Percentiles rank a stretch among this genome's conserved stretches.
Conservation (phyloP, 148 eudicot genomes). For the Spergularia marina region DNA sequence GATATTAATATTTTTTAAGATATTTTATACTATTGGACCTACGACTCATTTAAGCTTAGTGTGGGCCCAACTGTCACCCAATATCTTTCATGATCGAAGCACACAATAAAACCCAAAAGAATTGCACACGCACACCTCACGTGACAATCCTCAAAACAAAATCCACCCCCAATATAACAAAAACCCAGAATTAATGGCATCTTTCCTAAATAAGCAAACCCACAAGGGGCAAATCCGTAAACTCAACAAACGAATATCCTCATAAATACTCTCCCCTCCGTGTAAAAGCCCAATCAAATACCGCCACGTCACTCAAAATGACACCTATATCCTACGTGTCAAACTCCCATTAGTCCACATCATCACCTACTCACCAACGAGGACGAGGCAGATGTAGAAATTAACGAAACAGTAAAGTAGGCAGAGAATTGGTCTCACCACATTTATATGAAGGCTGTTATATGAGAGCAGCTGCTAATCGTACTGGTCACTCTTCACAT, state of each 20-base stretch:
- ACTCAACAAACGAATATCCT: not conserved
- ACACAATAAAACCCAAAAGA: not conserved
- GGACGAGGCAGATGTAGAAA: not conserved
- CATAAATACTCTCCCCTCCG: not conserved
- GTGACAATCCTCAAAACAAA: slow-evolving; percentile 11
- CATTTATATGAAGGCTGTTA: slow-evolving; percentile 2
- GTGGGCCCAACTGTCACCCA: not conserved
- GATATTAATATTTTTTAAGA: too few relatives aligned
- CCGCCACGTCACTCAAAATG: slow-evolving; percentile 39
- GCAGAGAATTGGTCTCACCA: not conserved
- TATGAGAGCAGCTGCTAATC: not conserved
- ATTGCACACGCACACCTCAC: slow-evolving; percentile 13
- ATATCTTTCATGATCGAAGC: not conserved
- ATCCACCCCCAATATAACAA: not conserved
- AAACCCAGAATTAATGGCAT: slow-evolving; percentile 10
- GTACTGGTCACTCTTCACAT: slow-evolving; percentile 15
- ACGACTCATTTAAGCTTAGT: too few relatives aligned
- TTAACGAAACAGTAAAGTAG: not conserved
- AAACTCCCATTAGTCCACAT: slow-evolving; percentile 27
- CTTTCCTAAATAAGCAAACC: not conserved
- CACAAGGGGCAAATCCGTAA: slow-evolving; percentile 3
- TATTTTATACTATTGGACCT: too few relatives aligned
- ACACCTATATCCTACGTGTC: slow-evolving; percentile 35
- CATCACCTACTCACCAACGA: slow-evolving; percentile 10
- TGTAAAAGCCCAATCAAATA: slow-evolving; percentile 33